Conservation (phyloP, 148 eudicot species). For the Arbutus unedo region DNA sequence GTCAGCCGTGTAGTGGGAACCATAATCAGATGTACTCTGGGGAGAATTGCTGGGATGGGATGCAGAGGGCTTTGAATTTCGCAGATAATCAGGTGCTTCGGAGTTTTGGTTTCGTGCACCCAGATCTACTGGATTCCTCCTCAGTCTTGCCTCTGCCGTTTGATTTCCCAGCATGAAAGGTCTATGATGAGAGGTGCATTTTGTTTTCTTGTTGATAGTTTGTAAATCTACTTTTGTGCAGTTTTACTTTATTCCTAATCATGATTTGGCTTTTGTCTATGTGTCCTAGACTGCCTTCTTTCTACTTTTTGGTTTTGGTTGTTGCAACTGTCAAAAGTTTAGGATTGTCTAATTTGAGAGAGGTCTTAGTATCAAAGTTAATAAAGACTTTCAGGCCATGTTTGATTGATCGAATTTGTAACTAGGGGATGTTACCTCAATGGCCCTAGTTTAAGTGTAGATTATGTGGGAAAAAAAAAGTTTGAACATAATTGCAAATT, state of each 20-base stretch:
- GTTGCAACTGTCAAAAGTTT: not conserved
- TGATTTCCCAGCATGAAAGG: constrained; percentile 35
- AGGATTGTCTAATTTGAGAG: not conserved
- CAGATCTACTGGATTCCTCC: constrained; percentile 45
- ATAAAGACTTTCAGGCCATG: not conserved
- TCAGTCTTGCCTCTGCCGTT: constrained; percentile 42
- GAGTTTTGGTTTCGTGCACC: constrained; percentile 58
- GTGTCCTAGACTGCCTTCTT: not conserved
- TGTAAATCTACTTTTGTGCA: constrained; percentile 9
- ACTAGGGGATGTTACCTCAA: not conserved
- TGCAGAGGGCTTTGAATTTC: constrained; percentile 63
- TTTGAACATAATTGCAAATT: not conserved
- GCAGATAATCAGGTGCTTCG: constrained; percentile 85
- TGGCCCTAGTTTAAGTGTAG: not conserved
- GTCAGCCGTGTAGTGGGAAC: constrained; percentile 86
- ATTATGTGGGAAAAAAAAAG: not conserved
- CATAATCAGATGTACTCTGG: constrained; percentile 56
- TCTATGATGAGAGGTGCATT: not conserved
- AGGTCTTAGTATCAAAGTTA: not conserved
- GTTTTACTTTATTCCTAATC: not conserved
- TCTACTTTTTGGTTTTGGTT: not conserved
- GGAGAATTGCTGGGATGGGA: constrained; percentile 54
- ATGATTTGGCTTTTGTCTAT: not conserved
- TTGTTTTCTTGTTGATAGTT: not conserved
- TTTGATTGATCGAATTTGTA: not conserved